Percentiles rank a stretch among this genome's conserved stretches.
Conservation (phyloP, 495 filamentous ascomycete genomes). For the Penicillium maclennaniae region DNA sequence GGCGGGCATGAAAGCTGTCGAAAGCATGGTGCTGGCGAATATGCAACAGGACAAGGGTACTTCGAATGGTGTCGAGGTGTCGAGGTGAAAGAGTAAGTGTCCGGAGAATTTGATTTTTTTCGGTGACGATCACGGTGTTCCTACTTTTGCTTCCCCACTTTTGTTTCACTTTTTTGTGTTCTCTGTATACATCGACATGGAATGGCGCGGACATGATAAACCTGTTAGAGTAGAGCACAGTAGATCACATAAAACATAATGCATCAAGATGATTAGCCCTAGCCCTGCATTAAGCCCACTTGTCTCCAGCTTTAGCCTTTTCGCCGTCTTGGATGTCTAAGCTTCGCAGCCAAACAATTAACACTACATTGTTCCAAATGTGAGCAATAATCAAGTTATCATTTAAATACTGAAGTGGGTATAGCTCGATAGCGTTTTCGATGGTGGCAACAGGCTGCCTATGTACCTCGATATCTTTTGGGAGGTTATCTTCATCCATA, state of each 20-base stretch:
- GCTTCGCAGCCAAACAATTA: no score
- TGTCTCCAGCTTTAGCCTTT: neutral
- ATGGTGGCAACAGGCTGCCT: no score
- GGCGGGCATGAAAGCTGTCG: conserved; percentile 57
- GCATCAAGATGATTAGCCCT: neutral
- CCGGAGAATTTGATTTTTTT: neutral
- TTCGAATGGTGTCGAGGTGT: conserved; percentile 31
- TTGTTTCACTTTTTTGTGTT: neutral
- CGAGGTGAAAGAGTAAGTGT: neutral
- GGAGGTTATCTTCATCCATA: no score
- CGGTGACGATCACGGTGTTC: neutral
- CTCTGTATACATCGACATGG: conserved; percentile 1
- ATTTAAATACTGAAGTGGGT: no score
- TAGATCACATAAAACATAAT: conserved; percentile 6
- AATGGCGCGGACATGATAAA: neutral
- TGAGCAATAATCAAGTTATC: no score
- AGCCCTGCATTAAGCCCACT: neutral
- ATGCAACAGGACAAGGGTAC: conserved; percentile 37
- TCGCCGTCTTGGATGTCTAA: neutral
- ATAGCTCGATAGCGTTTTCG: no score
- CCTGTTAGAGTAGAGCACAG: conserved; percentile 7
- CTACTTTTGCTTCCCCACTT: neutral
- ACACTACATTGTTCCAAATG: no score
- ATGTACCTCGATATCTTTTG: no score
- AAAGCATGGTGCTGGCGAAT: conserved; percentile 55